Conservation (phyloP, 352 stramenopile genomes). For the Globisporangium spinosum region DNA sequence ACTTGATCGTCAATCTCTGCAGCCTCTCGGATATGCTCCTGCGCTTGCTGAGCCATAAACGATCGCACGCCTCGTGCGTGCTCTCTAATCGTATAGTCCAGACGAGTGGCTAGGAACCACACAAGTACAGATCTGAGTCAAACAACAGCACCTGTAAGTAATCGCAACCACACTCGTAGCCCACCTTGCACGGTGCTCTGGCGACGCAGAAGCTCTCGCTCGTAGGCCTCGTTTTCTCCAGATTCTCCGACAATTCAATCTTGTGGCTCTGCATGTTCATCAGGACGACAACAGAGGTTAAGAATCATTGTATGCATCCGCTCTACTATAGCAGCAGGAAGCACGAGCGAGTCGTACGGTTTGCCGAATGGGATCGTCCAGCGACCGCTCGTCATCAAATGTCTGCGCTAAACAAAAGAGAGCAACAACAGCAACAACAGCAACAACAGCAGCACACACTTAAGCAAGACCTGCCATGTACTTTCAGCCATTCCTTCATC, state of each 20-base stretch:
- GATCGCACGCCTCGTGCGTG: slow-evolving; percentile 50
- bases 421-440: neutral
- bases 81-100: slow-evolving; percentile 65
- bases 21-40: slow-evolving; percentile 31
- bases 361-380: slow-evolving; percentile 65
- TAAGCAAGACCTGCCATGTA: neutral
- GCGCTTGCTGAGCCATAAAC: slow-evolving; percentile 50
- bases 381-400: slow-evolving; percentile 75
- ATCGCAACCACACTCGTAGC: neutral
- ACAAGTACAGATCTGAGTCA: neutral
- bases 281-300: neutral
- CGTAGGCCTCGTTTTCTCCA: slow-evolving; percentile 77
- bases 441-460: neutral
- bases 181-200: slow-evolving; percentile 51
- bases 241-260: slow-evolving; percentile 63
- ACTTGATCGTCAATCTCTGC: slow-evolving; percentile 36
- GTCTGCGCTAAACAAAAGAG: slow-evolving; percentile 28
- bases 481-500: neutral
- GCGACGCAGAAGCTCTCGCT: slow-evolving; percentile 53
- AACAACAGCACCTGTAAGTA: neutral
- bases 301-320: neutral
- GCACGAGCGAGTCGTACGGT: slow-evolving; percentile 34
- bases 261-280: slow-evolving; percentile 48
- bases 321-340: neutral
- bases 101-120: slow-evolving; percentile 32